Conservation (phyloP, 495 filamentous ascomycete species). For the Tetracladium marchalianum region DNA sequence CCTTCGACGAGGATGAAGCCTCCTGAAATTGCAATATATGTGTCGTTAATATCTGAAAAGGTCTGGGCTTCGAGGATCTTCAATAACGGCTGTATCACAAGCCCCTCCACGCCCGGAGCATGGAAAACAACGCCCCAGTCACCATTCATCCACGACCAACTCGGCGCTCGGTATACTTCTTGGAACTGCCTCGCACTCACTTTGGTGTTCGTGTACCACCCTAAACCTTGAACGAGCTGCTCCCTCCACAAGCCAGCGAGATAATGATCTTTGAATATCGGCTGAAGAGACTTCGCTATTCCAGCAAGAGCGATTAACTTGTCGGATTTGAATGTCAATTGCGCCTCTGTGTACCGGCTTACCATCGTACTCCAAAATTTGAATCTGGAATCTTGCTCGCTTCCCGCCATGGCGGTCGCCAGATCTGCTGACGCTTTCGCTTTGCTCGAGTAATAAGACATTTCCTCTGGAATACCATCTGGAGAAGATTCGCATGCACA, state of each 20-base stretch:
- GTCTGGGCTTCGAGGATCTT: too few species aligned
- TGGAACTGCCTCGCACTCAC: too few species aligned
- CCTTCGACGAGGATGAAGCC: too few species aligned
- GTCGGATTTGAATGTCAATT: neutral
- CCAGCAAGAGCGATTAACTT: neutral
- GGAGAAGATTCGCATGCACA: constrained; percentile 2
- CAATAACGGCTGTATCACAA: too few species aligned
- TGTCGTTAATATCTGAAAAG: too few species aligned
- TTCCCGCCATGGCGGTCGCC: neutral
- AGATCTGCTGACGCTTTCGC: neutral
- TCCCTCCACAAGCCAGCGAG: constrained; percentile 4
- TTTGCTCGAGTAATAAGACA: neutral
- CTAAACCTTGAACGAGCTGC: neutral
- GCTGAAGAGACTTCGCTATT: neutral
- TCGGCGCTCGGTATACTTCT: too few species aligned
- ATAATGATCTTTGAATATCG: neutral
- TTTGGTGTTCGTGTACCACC: neutral
- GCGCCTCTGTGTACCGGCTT: neutral
- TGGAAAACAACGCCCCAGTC: too few species aligned
- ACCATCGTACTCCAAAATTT: neutral
- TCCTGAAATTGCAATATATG: too few species aligned
- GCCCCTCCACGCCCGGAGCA: too few species aligned
- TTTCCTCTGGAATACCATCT: neutral
- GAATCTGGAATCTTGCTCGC: neutral
- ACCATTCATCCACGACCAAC: too few species aligned